Conservation (phyloP, 305 asterid species). For the Solanum hybrid region DNA sequence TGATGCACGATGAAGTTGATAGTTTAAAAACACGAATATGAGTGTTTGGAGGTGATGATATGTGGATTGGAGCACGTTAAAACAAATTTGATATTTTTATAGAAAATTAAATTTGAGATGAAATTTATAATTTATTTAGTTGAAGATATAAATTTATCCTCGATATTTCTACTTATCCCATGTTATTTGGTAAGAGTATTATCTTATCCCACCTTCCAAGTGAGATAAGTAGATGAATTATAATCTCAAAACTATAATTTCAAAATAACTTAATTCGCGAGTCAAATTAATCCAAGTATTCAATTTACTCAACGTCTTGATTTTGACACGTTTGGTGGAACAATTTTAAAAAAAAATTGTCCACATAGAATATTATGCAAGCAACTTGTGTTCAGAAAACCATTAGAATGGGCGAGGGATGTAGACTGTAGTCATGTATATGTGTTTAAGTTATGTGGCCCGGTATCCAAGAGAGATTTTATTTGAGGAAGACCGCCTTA, state of each 20-base stretch:
- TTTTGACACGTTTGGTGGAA: neutral
- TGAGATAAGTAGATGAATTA: neutral
- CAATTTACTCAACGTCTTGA: neutral
- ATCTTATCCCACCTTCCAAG: neutral
- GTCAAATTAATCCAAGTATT: too few species aligned
- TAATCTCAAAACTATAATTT: too few species aligned
- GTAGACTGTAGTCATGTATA: neutral
- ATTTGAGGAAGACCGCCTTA: too few species aligned
- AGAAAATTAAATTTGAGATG: neutral
- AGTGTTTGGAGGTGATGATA: neutral
- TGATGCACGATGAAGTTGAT: neutral
- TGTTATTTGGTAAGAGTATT: neutral
- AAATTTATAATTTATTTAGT: too few species aligned
- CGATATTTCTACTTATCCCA: neutral
- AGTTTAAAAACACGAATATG: neutral
- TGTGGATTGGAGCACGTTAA: neutral
- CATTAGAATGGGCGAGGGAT: neutral
- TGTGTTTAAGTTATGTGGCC: too few species aligned
- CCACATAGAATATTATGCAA: neutral
- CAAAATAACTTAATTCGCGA: too few species aligned
- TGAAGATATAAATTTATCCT: neutral
- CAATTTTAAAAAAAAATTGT: neutral
- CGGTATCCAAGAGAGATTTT: too few species aligned
- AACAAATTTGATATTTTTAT: too few species aligned
- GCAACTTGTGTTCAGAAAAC: neutral